A percentile compares a stretch with the other conserved stretches of the same genome.
Conservation (phyloP, 345 rosid genomes). For the Litchi chinensis region DNA sequence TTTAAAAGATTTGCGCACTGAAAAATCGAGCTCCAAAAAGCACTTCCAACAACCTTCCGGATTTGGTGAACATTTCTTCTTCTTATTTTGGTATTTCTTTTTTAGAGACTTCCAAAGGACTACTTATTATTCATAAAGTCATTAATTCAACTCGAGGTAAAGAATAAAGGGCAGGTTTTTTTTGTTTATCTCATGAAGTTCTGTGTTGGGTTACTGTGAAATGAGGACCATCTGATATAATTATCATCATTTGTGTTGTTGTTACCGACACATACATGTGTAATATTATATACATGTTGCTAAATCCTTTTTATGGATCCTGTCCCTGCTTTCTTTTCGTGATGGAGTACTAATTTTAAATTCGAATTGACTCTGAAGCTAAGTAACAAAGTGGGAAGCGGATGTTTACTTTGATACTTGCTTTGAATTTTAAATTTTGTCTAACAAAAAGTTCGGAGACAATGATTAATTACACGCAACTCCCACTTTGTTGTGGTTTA, state of each 20-base stretch:
- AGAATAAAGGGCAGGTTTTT: neutral
- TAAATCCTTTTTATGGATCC: neutral
- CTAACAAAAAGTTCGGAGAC: conserved; percentile 1
- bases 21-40: neutral
- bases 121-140: neutral
- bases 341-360: neutral
- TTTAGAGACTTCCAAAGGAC: neutral
- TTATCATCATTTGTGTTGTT: neutral
- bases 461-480: conserved; percentile 1
- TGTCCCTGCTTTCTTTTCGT: neutral
- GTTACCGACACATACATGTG: conserved; percentile 15
- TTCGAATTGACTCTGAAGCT: neutral
- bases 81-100: too few species aligned
- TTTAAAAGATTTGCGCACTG: neutral
- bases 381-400: neutral
- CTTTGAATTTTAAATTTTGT: conserved; percentile 5
- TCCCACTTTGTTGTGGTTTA: conserved; percentile 8
- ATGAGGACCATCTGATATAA: conserved; percentile 5
- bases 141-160: conserved; percentile 9
- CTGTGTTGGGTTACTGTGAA: neutral
- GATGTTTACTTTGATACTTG: neutral
- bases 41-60: conserved; percentile 17
- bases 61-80: conserved; percentile 13
- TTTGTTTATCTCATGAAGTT: neutral
- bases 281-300: neutral